phyloP scores from a whole-genome alignment of 1,284 basidiomycete genomes.

The Rhodotorula sp. region DNA sequence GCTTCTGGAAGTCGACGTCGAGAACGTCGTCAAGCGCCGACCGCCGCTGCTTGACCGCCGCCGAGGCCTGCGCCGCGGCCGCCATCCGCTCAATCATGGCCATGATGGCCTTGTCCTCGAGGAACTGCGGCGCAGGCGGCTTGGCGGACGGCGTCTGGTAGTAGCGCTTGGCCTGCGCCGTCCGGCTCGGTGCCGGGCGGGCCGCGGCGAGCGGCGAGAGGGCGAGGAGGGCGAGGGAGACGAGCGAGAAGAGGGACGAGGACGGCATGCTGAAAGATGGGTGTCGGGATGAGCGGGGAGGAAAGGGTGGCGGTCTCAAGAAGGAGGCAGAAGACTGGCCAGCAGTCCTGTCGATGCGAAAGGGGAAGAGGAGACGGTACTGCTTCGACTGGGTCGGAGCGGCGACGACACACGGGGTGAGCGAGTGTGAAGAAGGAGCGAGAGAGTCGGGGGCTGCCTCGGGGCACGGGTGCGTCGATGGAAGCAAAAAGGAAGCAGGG shows the following conservation, averaged over 20 bases:
- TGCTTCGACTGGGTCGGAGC: background rate
- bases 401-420: background rate
- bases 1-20: constrained; percentile 11
- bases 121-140: constrained; percentile 17
- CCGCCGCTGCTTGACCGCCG: constrained; percentile 24
- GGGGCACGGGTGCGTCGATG: no score
- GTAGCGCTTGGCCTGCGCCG: constrained; percentile 8
- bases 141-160: constrained; percentile 8
- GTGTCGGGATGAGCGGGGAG: background rate
- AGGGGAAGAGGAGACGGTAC: background rate
- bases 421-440: constrained; percentile 1
- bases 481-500: background rate
- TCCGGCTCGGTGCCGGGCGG: constrained; percentile 8
- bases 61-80: constrained; percentile 21
- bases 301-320: background rate
- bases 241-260: constrained; percentile 16
- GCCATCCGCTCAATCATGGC: constrained; percentile 22
- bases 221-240: constrained; percentile 21
- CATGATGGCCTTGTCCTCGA: constrained; percentile 14
- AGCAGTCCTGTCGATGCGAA: background rate
- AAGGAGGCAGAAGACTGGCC: constrained; percentile 1
- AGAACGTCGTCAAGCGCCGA: constrained; percentile 15
- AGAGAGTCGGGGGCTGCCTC: background rate
- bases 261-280: constrained; percentile 8
- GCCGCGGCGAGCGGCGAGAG: constrained; percentile 21